Evolutionary conservation across 768 basidiomycete species (phyloP).

Genomic region (Tylopilus sp.): DNA sequence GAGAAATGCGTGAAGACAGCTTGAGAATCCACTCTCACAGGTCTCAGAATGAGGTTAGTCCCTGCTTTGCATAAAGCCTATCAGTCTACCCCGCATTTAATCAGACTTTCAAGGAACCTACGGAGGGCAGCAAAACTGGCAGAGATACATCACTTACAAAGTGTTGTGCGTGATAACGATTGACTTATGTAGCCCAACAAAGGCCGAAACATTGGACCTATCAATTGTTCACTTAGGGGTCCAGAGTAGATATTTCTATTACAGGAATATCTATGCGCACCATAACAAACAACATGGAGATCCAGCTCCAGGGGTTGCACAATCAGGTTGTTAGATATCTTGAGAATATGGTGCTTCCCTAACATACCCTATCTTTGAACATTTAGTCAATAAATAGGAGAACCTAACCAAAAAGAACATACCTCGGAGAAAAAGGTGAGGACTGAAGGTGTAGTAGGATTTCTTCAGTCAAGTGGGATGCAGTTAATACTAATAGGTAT

Average conservation of each 20-base stretch:
- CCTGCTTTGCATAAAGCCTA: neutral
- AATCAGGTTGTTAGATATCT: neutral
- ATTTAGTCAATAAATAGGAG: neutral
- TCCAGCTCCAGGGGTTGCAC: neutral
- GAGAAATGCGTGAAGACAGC: neutral
- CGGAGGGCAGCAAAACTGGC: neutral
- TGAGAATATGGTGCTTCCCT: neutral
- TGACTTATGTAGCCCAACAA: neutral
- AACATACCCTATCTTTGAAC: neutral
- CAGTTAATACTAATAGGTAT: too few relatives aligned
- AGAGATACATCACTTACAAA: neutral
- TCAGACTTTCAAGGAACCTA: neutral
- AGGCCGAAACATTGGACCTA: neutral
- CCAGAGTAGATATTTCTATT: neutral
- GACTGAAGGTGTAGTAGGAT: neutral
- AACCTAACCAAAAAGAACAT: neutral
- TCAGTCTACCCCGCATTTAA: neutral
- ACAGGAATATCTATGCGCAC: neutral
- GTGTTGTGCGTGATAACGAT: neutral
- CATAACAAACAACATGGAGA: neutral
- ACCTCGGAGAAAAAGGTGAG: neutral
- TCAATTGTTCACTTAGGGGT: neutral
- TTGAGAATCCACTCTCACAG: neutral
- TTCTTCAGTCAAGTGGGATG: neutral
- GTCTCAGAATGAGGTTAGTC: neutral